Base-by-base conservation (phyloP, 129 eudicot genomes). In the Helichrysum umbraculigerum region DNA sequence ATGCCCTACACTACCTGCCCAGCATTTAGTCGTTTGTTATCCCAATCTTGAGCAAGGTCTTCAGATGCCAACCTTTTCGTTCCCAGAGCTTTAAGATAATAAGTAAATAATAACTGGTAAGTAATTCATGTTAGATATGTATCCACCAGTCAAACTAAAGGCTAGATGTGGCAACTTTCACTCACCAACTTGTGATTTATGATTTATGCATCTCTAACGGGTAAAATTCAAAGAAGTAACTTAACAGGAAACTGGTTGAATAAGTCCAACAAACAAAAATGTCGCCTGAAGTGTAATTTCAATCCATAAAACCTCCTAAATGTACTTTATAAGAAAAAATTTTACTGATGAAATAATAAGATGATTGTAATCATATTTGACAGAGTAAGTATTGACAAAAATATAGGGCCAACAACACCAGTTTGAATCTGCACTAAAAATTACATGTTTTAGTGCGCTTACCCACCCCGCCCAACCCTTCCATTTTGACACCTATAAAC, bases 21-120 rank as follows among this genome's bases (percentile, higher is more conserved):
- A 37, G 93, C 96, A 86, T 92, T 92, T 75, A 84, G 85, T 83
- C 96, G 82, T 72, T 92, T 92, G 77, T 83, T 86, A 66, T 92
- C 96, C 91, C 84, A 85, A 62, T 86, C 86, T 58, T 88, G 87
- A 82, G 67, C 88, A 66, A 81, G 84, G 65, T 92, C 98, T 71
- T 88, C 98, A 51, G 96, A 84, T 33, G 98, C 98, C 76, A 86
- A 56, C 50, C 98, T 88, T 75, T 92, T 92, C 22, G 91, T 88
- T 76, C 98, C 98, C 86, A 87, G 78, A 10, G 94, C 98, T 92
- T 67, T 50, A 80, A 34, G 64, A 83, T 57, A 54, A 7, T 12
- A 74, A 62, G 65, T 61, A 65, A 68, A 65, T 35, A 57, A 72
- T 16, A 82, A 17, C 8, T 15, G 34, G 41, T 77, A 81, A 82